phyloP scores from a whole-genome alignment of 192 early-diverging fungal species.

The Mycoemilia scoparia region DNA sequence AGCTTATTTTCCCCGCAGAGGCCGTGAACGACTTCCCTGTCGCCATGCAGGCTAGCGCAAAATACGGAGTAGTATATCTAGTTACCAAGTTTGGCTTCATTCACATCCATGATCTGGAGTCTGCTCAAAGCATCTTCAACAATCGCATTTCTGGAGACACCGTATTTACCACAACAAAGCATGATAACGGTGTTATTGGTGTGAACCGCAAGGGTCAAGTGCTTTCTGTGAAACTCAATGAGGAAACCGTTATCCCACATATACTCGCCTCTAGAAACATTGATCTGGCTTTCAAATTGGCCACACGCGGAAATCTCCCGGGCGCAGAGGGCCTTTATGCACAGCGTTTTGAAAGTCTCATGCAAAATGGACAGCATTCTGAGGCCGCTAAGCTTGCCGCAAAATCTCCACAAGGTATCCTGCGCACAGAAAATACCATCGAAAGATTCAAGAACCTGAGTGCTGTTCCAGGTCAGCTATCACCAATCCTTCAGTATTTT shows the following conservation, averaged over 20 bases:
- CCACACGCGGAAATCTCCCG: constrained; percentile 72
- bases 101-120: constrained; percentile 91
- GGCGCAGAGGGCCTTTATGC: constrained; percentile 86
- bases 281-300: constrained; percentile 78
- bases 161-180: constrained; percentile 92
- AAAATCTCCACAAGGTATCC: constrained; percentile 81
- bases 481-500: constrained; percentile 96
- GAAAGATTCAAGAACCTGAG: constrained; percentile 80
- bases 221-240: constrained; percentile 83
- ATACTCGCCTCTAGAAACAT: constrained; percentile 71
- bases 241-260: constrained; percentile 78
- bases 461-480: constrained; percentile 54
- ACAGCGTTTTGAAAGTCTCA: constrained; percentile 77
- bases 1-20: constrained; percentile 94
- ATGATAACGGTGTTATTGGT: constrained; percentile 80
- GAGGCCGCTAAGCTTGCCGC: constrained; percentile 94
- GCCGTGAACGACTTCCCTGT: constrained; percentile 91
- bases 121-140: constrained; percentile 87
- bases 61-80: constrained; percentile 86
- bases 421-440: constrained; percentile 86
- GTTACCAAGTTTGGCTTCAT: constrained; percentile 98
- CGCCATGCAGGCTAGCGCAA: constrained; percentile 85
- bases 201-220: constrained; percentile 95
- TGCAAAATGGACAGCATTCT: constrained; percentile 51
- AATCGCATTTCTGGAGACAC: constrained; percentile 95